A percentile compares a stretch with the other conserved stretches of the same genome.
These are phyloP conservation scores for Glycine latifolia DNA, from an alignment of 306 rosid species.

Conservation along the genomic window DNA sequence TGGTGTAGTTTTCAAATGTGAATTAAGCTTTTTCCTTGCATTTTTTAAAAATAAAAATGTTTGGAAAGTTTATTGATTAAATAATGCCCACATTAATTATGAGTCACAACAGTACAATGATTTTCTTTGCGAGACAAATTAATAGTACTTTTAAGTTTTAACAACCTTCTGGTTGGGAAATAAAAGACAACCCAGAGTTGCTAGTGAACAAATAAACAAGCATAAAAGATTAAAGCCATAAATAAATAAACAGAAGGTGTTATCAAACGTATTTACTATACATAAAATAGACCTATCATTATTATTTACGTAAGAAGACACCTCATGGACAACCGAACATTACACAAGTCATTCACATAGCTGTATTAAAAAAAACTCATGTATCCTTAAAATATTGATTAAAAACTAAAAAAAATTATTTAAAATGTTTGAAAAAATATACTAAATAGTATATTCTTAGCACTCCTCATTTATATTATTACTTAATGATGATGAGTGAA, in stretches of 20 bases:
- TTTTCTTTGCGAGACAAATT: not conserved
- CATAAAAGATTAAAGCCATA: not conserved
- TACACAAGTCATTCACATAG: not conserved
- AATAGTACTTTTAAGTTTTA: slow-evolving; percentile 2
- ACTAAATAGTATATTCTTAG: too few species aligned
- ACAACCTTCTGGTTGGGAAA: not conserved
- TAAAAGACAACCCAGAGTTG: not conserved
- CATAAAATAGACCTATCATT: not conserved
- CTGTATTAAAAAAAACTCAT: not conserved
- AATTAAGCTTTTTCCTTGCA: not conserved
- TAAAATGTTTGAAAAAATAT: too few species aligned
- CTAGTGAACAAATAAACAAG: not conserved
- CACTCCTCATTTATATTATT: too few species aligned
- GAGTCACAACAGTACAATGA: not conserved
- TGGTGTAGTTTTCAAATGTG: not conserved
- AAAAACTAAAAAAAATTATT: too few species aligned
- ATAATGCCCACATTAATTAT: not conserved
- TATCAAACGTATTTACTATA: not conserved
- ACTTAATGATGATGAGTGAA: too few species aligned
- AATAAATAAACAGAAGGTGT: not conserved
- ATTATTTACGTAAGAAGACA: not conserved
- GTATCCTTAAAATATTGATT: too few species aligned
- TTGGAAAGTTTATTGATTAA: not conserved
- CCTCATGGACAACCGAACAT: not conserved
- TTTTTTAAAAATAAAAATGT: not conserved